Evolutionary conservation across 495 filamentous ascomycete genomes (phyloP).

Genomic region (Penicillium antarcticum): DNA sequence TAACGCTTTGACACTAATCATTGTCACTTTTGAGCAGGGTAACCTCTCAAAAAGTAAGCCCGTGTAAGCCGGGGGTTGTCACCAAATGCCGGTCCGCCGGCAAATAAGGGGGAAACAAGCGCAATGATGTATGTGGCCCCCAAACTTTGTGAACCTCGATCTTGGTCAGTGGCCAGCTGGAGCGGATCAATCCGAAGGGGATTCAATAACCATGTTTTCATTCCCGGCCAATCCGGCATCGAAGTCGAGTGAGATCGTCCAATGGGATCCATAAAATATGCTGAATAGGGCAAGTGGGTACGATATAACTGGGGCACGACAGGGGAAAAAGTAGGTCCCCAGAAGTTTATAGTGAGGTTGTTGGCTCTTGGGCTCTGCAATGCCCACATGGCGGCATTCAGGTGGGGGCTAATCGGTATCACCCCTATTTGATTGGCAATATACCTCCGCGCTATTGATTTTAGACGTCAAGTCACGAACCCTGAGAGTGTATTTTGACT

Average conservation of each 20-base stretch:
- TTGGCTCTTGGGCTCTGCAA: too few species aligned
- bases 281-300: neutral
- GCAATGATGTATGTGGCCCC: neutral
- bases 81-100: neutral
- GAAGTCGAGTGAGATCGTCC: neutral
- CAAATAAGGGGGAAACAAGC: neutral
- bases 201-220: neutral
- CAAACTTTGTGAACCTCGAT: constrained; percentile 1
- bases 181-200: neutral
- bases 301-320: neutral
- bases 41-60: too few species aligned
- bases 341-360: neutral
- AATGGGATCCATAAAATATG: neutral
- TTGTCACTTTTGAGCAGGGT: too few species aligned
- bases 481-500: neutral
- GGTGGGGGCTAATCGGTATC: neutral
- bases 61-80: too few species aligned
- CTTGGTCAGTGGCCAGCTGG: neutral
- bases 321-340: neutral
- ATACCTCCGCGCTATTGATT: neutral
- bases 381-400: neutral
- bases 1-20: too few species aligned
- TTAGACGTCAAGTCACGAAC: neutral
- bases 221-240: neutral
- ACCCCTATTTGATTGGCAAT: neutral